Evolutionary conservation across 1,284 basidiomycete species (phyloP).

Genomic region (Malassezia brasiliensis): DNA sequence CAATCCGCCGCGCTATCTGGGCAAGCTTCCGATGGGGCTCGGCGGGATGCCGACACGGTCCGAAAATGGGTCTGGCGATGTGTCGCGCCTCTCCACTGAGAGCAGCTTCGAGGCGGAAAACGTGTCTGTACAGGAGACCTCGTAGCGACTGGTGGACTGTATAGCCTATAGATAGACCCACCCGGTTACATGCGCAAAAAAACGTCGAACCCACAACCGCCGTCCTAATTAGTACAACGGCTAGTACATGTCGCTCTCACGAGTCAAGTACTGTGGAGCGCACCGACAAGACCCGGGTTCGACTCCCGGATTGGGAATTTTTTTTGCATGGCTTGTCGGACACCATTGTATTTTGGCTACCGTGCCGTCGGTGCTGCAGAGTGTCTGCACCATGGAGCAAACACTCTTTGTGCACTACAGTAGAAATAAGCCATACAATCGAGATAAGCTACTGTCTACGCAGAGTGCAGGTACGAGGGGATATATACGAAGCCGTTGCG

Average conservation of each 20-base stretch:
- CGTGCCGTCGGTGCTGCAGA: no score
- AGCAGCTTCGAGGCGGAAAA: no score
- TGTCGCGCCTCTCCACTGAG: no score
- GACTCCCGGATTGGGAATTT: slow-evolving; percentile 24
- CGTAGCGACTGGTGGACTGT: no score
- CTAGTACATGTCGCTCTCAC: slow-evolving; percentile 23
- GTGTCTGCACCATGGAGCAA: no score
- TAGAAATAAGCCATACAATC: no score
- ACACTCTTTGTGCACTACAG: no score
- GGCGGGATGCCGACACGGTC: background rate
- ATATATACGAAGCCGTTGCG: slow-evolving; percentile 1
- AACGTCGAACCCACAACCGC: background rate
- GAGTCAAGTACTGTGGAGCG: background rate
- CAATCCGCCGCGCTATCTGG: slow-evolving; percentile 34
- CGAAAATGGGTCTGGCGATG: no score
- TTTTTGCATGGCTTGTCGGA: background rate
- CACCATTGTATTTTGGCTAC: no score
- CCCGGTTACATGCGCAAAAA: background rate
- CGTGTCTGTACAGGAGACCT: no score
- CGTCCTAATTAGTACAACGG: slow-evolving; percentile 23
- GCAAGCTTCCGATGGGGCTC: slow-evolving; percentile 12
- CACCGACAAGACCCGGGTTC: slow-evolving; percentile 23
- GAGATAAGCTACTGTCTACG: no score
- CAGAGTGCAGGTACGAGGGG: background rate
- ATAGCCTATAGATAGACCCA: background rate